phyloP scores from a whole-genome alignment of 1,284 basidiomycete genomes.

The Jaminaea rosea region DNA sequence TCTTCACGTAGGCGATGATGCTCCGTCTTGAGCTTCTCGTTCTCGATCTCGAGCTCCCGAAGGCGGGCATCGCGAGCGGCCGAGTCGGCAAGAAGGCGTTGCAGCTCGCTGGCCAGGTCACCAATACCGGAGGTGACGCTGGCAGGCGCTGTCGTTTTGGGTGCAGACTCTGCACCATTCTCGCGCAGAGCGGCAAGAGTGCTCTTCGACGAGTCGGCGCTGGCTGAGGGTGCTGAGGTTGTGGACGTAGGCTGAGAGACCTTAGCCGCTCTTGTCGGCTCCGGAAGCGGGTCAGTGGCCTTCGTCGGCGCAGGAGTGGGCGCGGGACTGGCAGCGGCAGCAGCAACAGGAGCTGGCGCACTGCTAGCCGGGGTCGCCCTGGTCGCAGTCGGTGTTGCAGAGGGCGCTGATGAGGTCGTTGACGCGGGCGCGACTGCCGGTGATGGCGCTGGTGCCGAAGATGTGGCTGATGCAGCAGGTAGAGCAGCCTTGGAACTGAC shows the following conservation, averaged over 20 bases:
- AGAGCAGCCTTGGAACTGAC: conserved; percentile 1
- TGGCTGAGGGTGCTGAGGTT: background rate
- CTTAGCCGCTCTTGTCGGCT: background rate
- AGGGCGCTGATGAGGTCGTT: conserved; percentile 8
- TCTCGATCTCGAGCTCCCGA: conserved; percentile 37
- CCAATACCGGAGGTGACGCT: background rate
- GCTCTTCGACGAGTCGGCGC: background rate
- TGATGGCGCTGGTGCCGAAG: background rate
- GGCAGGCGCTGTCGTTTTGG: background rate
- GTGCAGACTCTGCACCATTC: background rate
- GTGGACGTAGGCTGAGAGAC: background rate
- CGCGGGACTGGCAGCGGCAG: conserved; percentile 5
- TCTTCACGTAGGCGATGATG: conserved; percentile 6
- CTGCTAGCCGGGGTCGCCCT: conserved; percentile 4
- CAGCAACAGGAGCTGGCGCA: conserved; percentile 1
- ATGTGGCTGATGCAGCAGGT: background rate
- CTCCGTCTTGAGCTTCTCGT: conserved; percentile 30
- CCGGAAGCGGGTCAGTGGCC: background rate
- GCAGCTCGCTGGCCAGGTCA: background rate
- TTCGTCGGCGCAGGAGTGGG: conserved; percentile 11
- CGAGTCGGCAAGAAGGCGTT: background rate
- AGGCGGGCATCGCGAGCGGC: conserved; percentile 24
- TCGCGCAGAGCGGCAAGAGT: background rate
- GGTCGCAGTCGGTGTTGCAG: conserved; percentile 10
- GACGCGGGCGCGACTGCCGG: conserved; percentile 10